phyloP scores from a whole-genome alignment of 176 grass and related monocot genomes.

The Phragmites australis region DNA sequence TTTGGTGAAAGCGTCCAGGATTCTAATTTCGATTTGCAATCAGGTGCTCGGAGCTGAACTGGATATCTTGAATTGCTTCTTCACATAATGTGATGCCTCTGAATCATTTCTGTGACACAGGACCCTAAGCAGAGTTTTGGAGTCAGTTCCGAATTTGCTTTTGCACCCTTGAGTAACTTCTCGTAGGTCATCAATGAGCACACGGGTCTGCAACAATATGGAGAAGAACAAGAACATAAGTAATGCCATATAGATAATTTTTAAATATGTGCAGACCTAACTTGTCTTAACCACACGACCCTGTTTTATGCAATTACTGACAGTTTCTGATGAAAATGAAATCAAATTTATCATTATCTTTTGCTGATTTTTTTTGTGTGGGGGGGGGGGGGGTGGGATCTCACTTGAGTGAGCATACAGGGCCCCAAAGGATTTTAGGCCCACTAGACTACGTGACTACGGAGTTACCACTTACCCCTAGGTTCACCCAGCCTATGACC shows the following conservation, averaged over 20 bases:
- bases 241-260: conserved; percentile 11
- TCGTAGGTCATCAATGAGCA: conserved; percentile 86
- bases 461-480: not conserved
- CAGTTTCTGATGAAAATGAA: not conserved
- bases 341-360: not conserved
- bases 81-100: conserved; percentile 95
- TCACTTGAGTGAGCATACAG: not conserved
- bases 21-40: conserved; percentile 28
- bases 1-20: conserved; percentile 16
- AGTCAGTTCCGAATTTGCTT: conserved; percentile 78
- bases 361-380: not conserved
- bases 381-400: too few relatives aligned
- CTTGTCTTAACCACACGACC: not conserved
- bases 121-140: conserved; percentile 84
- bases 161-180: conserved; percentile 80
- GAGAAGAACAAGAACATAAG: conserved; percentile 10
- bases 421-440: not conserved
- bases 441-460: not conserved
- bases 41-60: conserved; percentile 61
- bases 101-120: conserved; percentile 97
- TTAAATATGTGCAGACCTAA: not conserved
- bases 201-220: conserved; percentile 60
- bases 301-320: not conserved
- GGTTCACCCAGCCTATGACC: not conserved
- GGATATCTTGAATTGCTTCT: conserved; percentile 99